Conservation (phyloP, 441 rosid genomes). For the Corymbia calophylla region DNA sequence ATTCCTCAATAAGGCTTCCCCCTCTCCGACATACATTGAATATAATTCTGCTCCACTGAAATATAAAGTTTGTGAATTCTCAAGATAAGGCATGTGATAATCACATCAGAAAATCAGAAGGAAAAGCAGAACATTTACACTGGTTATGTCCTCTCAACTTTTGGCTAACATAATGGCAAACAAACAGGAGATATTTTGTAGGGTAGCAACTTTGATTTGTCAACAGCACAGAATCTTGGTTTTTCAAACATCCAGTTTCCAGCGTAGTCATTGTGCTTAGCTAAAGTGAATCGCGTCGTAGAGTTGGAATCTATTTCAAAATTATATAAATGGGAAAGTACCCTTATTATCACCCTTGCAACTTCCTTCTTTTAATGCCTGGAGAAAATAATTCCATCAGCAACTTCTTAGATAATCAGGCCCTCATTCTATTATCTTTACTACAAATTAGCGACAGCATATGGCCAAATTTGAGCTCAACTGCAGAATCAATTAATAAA, state of each 20-base stretch:
- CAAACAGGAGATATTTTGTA: neutral
- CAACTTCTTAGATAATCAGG: neutral
- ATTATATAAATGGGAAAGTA: neutral
- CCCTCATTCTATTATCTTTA: neutral
- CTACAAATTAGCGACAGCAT: neutral
- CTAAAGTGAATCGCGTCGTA: neutral
- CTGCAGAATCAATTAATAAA: neutral
- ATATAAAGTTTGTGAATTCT: conserved; percentile 2
- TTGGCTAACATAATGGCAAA: neutral
- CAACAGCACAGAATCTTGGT: neutral
- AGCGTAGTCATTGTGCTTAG: neutral
- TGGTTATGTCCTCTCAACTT: neutral
- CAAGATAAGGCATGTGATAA: neutral
- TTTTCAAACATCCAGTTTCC: neutral
- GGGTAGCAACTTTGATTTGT: neutral
- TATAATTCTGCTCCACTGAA: conserved; percentile 89
- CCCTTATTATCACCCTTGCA: neutral
- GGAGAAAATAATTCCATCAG: neutral
- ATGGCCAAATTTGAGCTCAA: neutral
- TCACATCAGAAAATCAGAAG: neutral
- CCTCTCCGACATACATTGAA: conserved; percentile 98
- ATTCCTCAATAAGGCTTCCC: conserved; percentile 85
- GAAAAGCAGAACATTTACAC: neutral
- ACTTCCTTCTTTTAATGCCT: neutral
- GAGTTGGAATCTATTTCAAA: neutral